A percentile compares a stretch with the other conserved stretches of the same genome.
Evolutionary conservation across 2,329 filamentous ascomycete species (phyloP).

Genomic region (Neophaeococcomyces mojaviensis): DNA sequence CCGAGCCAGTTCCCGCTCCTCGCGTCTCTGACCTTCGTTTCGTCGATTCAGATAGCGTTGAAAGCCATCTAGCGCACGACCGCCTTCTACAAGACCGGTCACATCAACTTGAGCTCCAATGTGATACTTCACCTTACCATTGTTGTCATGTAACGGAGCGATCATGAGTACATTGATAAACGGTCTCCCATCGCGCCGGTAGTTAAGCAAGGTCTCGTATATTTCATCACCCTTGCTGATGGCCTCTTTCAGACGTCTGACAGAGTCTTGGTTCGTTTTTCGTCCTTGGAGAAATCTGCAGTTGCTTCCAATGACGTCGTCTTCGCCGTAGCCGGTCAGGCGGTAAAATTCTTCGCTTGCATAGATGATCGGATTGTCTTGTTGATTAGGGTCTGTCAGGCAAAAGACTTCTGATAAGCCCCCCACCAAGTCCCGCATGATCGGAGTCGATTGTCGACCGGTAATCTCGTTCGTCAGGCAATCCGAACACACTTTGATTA

Average conservation of each 20-base stretch:
- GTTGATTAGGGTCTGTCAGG: slow-evolving; percentile 35
- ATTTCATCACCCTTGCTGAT: slow-evolving; percentile 33
- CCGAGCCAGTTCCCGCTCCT: slow-evolving; percentile 3
- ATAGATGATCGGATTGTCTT: slow-evolving; percentile 40
- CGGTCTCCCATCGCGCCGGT: slow-evolving; percentile 28
- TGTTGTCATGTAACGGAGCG: slow-evolving; percentile 27
- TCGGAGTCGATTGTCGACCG: slow-evolving; percentile 30
- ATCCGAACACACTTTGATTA: slow-evolving; percentile 35
- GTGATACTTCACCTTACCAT: slow-evolving; percentile 26
- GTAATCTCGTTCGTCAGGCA: slow-evolving; percentile 38
- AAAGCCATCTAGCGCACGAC: slow-evolving; percentile 24
- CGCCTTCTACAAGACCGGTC: slow-evolving; percentile 24
- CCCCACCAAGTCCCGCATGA: slow-evolving; percentile 34
- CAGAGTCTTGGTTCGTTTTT: slow-evolving; percentile 28
- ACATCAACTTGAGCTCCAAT: slow-evolving; percentile 29
- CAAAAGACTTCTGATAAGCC: slow-evolving; percentile 41
- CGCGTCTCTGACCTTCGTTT: slow-evolving; percentile 6
- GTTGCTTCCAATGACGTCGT: slow-evolving; percentile 38
- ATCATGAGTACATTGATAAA: slow-evolving; percentile 29
- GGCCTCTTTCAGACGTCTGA: slow-evolving; percentile 31
- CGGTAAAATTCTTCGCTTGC: slow-evolving; percentile 40
- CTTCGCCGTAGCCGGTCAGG: slow-evolving; percentile 35
- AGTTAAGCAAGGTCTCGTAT: slow-evolving; percentile 39
- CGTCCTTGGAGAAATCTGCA: slow-evolving; percentile 40
- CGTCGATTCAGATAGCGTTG: slow-evolving; percentile 19